Conservation (phyloP, 352 stramenopile genomes). For the Pythium vanterpoolii region DNA sequence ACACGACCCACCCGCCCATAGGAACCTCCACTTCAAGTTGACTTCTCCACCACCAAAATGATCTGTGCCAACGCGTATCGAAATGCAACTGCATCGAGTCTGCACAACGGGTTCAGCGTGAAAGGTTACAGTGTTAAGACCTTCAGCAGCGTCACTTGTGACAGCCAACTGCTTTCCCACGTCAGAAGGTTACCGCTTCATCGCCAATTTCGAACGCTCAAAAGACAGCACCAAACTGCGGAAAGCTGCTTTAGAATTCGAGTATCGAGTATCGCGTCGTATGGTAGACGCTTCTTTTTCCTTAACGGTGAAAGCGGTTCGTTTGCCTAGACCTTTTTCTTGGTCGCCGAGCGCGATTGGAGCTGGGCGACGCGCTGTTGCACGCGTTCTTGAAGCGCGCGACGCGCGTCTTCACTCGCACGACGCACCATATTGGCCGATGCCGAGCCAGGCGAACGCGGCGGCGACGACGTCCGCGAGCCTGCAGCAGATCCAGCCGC, state of each 20-base stretch:
- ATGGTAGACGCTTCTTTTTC: no score
- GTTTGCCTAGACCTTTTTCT: no score
- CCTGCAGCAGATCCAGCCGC: constrained; percentile 4
- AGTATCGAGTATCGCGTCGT: no score
- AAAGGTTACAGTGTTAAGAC: no score
- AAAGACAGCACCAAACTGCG: no score
- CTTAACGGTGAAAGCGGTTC: no score
- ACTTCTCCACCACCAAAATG: constrained; percentile 6
- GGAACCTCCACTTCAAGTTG: constrained; percentile 15
- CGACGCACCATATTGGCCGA: constrained; percentile 26
- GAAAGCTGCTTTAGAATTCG: no score
- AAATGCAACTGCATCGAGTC: not conserved
- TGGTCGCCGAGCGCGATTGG: no score
- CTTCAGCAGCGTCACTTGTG: no score
- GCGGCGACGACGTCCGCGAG: constrained; percentile 17
- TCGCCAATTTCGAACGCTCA: no score
- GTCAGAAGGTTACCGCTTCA: no score
- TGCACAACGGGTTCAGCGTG: not conserved
- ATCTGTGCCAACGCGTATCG: not conserved
- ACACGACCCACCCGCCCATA: not conserved
- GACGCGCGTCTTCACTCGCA: constrained; percentile 50
- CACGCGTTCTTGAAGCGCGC: constrained; percentile 50
- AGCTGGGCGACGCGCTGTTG: constrained; percentile 65
- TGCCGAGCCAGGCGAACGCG: constrained; percentile 34
- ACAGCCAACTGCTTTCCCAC: no score